Percentiles rank a stretch among this genome's conserved stretches.
Conservation (phyloP, 1,284 basidiomycete species). For the Papiliotrema terrestris region DNA sequence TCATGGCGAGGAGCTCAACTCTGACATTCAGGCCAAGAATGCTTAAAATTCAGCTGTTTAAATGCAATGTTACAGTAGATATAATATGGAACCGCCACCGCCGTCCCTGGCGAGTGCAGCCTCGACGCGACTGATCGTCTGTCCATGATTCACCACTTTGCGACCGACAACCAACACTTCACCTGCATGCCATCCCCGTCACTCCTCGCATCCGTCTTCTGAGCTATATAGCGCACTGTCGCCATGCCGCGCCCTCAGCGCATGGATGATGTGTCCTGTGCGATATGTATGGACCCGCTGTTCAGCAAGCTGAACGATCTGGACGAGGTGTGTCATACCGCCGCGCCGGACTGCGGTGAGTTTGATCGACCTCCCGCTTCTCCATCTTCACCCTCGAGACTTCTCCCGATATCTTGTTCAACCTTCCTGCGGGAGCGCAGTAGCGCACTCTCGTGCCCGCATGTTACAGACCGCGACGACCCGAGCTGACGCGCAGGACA, state of each 20-base stretch:
- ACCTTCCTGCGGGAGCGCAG: background rate
- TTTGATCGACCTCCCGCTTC: background rate
- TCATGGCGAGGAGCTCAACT: too few relatives aligned
- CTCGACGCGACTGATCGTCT: background rate
- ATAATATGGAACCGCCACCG: too few relatives aligned
- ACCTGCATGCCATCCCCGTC: too few relatives aligned
- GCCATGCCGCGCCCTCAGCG: background rate
- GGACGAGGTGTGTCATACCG: constrained; percentile 32
- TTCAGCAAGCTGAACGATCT: constrained; percentile 36
- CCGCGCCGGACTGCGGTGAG: constrained; percentile 41
- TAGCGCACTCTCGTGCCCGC: background rate
- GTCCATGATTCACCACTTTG: too few relatives aligned
- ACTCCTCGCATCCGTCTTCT: too few relatives aligned
- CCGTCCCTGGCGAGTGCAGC: background rate
- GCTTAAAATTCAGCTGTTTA: too few relatives aligned
- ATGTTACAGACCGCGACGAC: background rate
- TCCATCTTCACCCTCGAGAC: too few relatives aligned
- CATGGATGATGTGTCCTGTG: constrained; percentile 28
- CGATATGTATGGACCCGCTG: constrained; percentile 42
- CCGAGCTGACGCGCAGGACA: constrained; percentile 26
- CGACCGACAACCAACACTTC: too few relatives aligned
- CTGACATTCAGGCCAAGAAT: too few relatives aligned
- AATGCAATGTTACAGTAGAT: too few relatives aligned
- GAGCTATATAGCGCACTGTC: background rate
- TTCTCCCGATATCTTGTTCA: background rate